phyloP scores from a whole-genome alignment of 1,284 basidiomycete species.

The Hemileia vastatrix region DNA sequence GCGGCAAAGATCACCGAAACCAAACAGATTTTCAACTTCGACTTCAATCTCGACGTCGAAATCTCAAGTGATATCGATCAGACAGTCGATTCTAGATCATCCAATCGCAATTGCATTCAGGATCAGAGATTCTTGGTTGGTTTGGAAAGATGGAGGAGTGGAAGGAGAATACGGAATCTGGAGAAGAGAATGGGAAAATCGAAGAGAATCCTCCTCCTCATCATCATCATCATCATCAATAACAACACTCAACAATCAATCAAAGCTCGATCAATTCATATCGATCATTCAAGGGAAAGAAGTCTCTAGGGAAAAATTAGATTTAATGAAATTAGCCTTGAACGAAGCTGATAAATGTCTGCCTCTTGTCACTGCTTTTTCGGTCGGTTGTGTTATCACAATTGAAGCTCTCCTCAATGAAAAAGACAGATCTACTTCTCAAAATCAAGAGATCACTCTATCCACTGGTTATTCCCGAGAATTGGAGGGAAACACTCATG shows the following conservation, averaged over 20 bases:
- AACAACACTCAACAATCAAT: constrained; percentile 8
- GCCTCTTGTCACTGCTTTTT: constrained; percentile 74
- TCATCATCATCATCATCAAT: not conserved
- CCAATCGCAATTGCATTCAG: constrained; percentile 58
- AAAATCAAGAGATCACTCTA: constrained; percentile 50
- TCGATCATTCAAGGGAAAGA: no score
- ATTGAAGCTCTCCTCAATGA: constrained; percentile 50
- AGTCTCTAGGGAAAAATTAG: no score
- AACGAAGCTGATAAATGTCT: constrained; percentile 62
- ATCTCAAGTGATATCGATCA: no score
- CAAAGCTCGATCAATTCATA: no score
- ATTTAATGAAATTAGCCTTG: constrained; percentile 59
- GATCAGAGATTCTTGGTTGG: constrained; percentile 66
- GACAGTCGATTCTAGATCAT: constrained; percentile 52
- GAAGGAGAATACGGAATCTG: constrained; percentile 59
- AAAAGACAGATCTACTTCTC: constrained; percentile 36
- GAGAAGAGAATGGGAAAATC: constrained; percentile 49
- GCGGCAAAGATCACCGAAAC: not conserved
- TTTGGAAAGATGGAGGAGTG: constrained; percentile 62
- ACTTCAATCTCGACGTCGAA: no score
- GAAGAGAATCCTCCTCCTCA: constrained; percentile 4
- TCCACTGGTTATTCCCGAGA: constrained; percentile 84
- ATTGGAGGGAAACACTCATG: constrained; percentile 85
- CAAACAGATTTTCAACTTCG: no score
- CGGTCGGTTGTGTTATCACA: constrained; percentile 77